Percentiles rank a stretch among this genome's conserved stretches.
phyloP scores from a whole-genome alignment of 352 stramenopile genomes.

The Globisporangium solare region DNA sequence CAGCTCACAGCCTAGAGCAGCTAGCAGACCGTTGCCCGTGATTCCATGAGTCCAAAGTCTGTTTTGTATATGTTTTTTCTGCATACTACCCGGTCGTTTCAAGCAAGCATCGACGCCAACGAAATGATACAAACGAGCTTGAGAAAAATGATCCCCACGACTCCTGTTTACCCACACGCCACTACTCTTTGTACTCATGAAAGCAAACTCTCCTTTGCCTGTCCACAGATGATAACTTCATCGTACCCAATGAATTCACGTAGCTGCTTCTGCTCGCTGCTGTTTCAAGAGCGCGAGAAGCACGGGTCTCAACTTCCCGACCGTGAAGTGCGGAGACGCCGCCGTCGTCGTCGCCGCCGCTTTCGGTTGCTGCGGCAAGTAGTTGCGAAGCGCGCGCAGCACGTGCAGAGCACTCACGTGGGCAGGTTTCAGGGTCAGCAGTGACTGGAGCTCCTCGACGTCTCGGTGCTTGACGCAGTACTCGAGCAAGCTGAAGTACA shows the following conservation, averaged over 20 bases:
- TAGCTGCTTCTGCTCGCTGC: slow-evolving; percentile 6
- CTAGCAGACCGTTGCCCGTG: background rate
- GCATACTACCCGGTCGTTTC: background rate
- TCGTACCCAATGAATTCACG: background rate
- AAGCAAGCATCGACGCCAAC: no score
- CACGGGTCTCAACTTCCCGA: slow-evolving; percentile 42
- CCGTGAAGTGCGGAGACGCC: slow-evolving; percentile 29
- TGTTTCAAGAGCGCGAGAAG: slow-evolving; percentile 39
- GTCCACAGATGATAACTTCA: background rate
- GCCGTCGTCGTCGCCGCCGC: background rate
- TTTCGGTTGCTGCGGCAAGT: slow-evolving; percentile 19
- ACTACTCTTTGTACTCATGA: no score
- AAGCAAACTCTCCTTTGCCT: background rate
- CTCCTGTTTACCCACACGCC: no score
- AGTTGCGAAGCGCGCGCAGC: slow-evolving; percentile 37
- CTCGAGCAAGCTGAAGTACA: slow-evolving; percentile 69
- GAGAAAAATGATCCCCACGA: no score
- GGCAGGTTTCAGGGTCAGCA: slow-evolving; percentile 48
- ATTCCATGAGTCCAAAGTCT: no score
- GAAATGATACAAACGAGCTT: no score
- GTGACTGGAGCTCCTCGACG: slow-evolving; percentile 33
- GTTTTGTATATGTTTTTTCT: background rate
- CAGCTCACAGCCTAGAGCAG: slow-evolving; percentile 35
- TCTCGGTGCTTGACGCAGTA: slow-evolving; percentile 53
- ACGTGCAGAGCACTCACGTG: slow-evolving; percentile 60